Percentiles rank a stretch among this genome's conserved stretches.
phyloP scores from a whole-genome alignment of 306 rosid genomes.

The Cicer arietinum region DNA sequence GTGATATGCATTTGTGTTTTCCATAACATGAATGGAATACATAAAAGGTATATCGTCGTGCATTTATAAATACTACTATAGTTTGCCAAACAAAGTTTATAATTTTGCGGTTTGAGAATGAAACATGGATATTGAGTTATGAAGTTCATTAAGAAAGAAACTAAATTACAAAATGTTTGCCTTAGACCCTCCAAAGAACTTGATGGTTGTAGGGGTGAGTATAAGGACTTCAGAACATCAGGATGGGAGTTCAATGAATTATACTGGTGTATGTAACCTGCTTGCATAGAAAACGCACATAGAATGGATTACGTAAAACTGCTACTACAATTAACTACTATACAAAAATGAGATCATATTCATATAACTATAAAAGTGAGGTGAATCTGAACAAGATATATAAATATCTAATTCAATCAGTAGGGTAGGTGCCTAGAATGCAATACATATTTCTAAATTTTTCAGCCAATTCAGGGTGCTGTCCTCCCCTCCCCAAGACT shows the following conservation, averaged over 20 bases:
- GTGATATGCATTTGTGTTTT: conserved; percentile 29
- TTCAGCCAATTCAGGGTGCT: conserved; percentile 11
- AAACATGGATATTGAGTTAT: conserved; percentile 23
- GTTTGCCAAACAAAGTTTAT: background rate
- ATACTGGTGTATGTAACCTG: conserved; percentile 92
- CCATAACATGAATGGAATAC: conserved; percentile 16
- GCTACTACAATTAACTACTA: background rate
- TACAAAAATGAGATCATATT: background rate
- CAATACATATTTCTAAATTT: conserved; percentile 23
- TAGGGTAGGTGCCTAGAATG: conserved; percentile 10
- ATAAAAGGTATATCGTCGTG: conserved; percentile 11
- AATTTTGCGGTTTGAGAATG: conserved; percentile 23
- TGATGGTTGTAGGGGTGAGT: conserved; percentile 96
- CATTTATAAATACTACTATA: conserved; percentile 35
- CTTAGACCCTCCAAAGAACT: conserved; percentile 98
- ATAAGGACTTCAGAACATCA: conserved; percentile 91
- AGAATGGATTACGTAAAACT: conserved; percentile 33
- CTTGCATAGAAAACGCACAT: conserved; percentile 41
- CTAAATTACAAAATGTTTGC: conserved; percentile 50
- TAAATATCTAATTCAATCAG: conserved; percentile 11
- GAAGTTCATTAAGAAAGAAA: conserved; percentile 45
- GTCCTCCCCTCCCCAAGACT: background rate
- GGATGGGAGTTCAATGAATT: conserved; percentile 96
- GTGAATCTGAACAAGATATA: conserved; percentile 29
- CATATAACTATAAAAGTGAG: conserved; percentile 20